phyloP scores from a whole-genome alignment of 2,329 filamentous ascomycete genomes.

The Didymella keratinophila region DNA sequence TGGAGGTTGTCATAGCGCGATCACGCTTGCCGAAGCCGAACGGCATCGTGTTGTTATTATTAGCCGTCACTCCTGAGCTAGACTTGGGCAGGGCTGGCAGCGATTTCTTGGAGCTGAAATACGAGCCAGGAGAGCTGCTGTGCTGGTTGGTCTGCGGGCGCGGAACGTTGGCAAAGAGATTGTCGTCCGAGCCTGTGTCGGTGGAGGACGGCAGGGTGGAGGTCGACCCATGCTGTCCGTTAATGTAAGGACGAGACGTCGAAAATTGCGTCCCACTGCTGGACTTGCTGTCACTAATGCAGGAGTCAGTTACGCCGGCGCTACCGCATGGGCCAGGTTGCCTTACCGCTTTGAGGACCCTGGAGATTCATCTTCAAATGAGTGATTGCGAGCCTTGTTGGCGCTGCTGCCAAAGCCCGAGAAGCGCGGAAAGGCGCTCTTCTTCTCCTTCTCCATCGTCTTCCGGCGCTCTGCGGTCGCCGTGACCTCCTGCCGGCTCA shows the following conservation, averaged over 20 bases:
- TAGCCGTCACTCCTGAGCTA: slow-evolving; percentile 31
- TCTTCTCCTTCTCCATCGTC: slow-evolving; percentile 43
- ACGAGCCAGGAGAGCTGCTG: slow-evolving; percentile 37
- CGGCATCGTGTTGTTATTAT: slow-evolving; percentile 26
- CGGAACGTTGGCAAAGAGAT: slow-evolving; percentile 46
- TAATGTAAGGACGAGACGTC: slow-evolving; percentile 46
- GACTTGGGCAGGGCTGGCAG: slow-evolving; percentile 39
- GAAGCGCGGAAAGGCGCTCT: slow-evolving; percentile 46
- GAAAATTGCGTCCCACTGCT: slow-evolving; percentile 50
- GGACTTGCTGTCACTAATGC: slow-evolving; percentile 51
- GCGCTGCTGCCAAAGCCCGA: slow-evolving; percentile 40
- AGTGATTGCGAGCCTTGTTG: slow-evolving; percentile 46
- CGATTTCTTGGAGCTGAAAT: slow-evolving; percentile 38
- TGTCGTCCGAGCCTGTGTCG: slow-evolving; percentile 49
- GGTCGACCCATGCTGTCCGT: slow-evolving; percentile 47
- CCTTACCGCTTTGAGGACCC: slow-evolving; percentile 49
- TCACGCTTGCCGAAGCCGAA: slow-evolving; percentile 28
- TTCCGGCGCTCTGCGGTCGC: slow-evolving; percentile 38
- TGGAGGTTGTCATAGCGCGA: slow-evolving; percentile 59
- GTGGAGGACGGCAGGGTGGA: slow-evolving; percentile 53
- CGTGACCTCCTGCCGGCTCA: slow-evolving; percentile 45
- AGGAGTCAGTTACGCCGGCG: slow-evolving; percentile 39
- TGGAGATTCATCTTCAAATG: slow-evolving; percentile 49
- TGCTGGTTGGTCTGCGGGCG: slow-evolving; percentile 43
- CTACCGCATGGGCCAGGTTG: slow-evolving; percentile 29